These are phyloP conservation scores for Urochloa ruziziensis DNA, from an alignment of 176 grass and related monocot genomes.

Conservation along the genomic window DNA sequence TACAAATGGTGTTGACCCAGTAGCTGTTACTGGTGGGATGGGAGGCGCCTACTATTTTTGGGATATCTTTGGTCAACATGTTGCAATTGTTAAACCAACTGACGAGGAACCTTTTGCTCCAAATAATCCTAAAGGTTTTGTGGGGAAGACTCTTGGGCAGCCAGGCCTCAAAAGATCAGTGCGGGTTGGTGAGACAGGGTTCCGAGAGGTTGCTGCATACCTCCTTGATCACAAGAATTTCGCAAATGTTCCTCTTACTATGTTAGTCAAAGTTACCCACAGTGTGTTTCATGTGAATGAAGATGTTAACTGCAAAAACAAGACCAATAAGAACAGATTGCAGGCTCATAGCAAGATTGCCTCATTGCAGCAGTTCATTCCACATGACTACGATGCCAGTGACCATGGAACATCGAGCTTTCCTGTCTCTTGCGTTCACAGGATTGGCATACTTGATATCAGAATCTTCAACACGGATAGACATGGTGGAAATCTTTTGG, in stretches of 20 bases:
- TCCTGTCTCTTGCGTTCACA: conserved; percentile 56
- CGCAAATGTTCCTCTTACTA: conserved; percentile 64
- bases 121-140: conserved; percentile 71
- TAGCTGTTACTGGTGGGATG: conserved; percentile 52
- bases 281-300: conserved; percentile 60
- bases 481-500: conserved; percentile 70
- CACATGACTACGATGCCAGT: conserved; percentile 68
- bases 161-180: conserved; percentile 75
- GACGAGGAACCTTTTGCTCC: conserved; percentile 79
- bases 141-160: conserved; percentile 62
- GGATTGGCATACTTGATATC: conserved; percentile 70
- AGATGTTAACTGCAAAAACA: conserved; percentile 29
- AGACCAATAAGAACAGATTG: neutral
- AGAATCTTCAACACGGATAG: conserved; percentile 78
- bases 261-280: conserved; percentile 69
- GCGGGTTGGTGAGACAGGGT: conserved; percentile 65
- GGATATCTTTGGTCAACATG: conserved; percentile 46
- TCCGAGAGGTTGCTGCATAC: conserved; percentile 60
- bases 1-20: conserved; percentile 44
- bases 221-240: conserved; percentile 63
- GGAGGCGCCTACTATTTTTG: conserved; percentile 71
- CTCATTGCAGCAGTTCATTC: conserved; percentile 66
- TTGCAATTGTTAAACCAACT: conserved; percentile 69
- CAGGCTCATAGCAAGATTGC: conserved; percentile 59
- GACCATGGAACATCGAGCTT: conserved; percentile 69